Base-by-base conservation (phyloP, 352 stramenopile genomes). In the Globisporangium solare region DNA sequence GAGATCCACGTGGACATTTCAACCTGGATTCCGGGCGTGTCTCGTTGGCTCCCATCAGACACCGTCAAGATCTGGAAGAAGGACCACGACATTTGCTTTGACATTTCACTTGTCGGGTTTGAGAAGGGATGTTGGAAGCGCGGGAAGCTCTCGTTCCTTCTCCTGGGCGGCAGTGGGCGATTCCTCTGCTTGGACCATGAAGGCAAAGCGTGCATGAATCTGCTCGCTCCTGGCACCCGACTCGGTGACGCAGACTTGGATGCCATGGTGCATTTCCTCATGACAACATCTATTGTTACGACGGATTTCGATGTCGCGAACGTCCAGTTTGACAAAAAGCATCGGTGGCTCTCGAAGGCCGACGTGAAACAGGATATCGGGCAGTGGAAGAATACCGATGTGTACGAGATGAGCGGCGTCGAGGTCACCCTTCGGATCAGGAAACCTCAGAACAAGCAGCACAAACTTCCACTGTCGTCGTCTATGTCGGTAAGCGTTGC, bases 11-110 rank as follows among this genome's bases (percentile, higher is more conserved):
- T 92, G 17, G 79, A 89, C 43, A 61, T 92, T 35, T 76, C 79
- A 22, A 86, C 81, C 11, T 89, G 81, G 81, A 73, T 92, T 20
- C 81, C 81, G 1, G 79, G 80, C 7, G 65, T 88, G 15, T 89
- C 79, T 45, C 73, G 71, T 31, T 88, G 71, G 71, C 61, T 92
- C 35, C 81, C 81, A 11, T 88, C 76, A 2, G 79, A 92, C 58
- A 86, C 74, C 3, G 61, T 92, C 20, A 87, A 77, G 61, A 89
- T 92, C 47, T 89, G 79, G 79, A 92, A 92, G 61, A 71, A 74
- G 13, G 70, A 58, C 3, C 50, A 67, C 39, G 63, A 89, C 43
- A 72, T 89, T 24, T 73, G 82, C 41, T 80, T 86, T 20, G 79
- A 92, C 39, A 68, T 88, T 20, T 80, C 76, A 2, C 66, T 92